A percentile compares a stretch with the other conserved stretches of the same genome.
These are phyloP conservation scores for Rhizoclosmatium sp. DNA, from an alignment of 192 early-diverging fungal genomes.

Conservation along the genomic window DNA sequence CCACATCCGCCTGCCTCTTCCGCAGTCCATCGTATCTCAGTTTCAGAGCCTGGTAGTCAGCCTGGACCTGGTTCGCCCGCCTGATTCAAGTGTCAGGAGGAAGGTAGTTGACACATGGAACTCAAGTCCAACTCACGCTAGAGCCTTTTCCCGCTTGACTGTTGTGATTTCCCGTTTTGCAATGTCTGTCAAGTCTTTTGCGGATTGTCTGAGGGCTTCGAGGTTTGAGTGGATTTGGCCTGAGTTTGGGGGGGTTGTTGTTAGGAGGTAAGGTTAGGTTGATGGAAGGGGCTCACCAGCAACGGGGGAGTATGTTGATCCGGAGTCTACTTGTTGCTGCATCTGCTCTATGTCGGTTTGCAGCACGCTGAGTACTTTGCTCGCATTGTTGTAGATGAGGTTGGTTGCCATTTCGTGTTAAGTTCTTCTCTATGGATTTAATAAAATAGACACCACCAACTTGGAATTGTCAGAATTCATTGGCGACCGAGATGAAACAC, in stretches of 20 bases:
- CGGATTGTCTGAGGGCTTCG: conserved; percentile 45
- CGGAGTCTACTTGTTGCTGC: conserved; percentile 40
- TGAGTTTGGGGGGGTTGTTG: neutral
- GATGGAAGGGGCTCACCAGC: conserved; percentile 13
- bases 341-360: conserved; percentile 47
- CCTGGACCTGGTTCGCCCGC: conserved; percentile 44
- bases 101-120: neutral
- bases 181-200: conserved; percentile 51
- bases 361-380: conserved; percentile 40
- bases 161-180: conserved; percentile 56
- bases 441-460: too few relatives aligned
- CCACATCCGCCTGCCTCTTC: conserved; percentile 32
- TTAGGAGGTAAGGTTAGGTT: neutral
- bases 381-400: conserved; percentile 52
- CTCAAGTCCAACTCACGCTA: conserved; percentile 42
- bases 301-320: conserved; percentile 4
- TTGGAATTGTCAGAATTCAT: too few relatives aligned
- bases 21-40: conserved; percentile 39
- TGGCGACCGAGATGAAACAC: too few relatives aligned
- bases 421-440: too few relatives aligned
- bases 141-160: conserved; percentile 55
- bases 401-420: conserved; percentile 39
- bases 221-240: conserved; percentile 49
- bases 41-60: conserved; percentile 43
- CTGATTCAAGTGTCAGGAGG: conserved; percentile 24